Evolutionary conservation across 371 early-diverging fungal genomes (phyloP).

Genomic region (Coemansia sp.): DNA sequence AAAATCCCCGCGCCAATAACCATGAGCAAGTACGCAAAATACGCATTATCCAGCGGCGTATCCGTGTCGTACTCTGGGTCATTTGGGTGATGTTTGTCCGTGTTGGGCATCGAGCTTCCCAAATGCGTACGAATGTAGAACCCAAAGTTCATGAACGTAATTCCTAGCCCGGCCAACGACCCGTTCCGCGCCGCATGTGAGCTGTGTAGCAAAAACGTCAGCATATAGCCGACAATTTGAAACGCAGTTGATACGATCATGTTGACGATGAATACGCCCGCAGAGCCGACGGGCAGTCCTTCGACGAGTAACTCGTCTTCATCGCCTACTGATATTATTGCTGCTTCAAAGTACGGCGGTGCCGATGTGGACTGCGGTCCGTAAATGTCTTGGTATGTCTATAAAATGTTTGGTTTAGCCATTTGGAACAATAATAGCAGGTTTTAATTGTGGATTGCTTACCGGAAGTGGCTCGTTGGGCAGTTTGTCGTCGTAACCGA

Average conservation of each 20-base stretch:
- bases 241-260: slow-evolving; percentile 54
- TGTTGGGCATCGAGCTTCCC: slow-evolving; percentile 5
- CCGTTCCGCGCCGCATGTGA: slow-evolving; percentile 55
- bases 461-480: slow-evolving; percentile 51
- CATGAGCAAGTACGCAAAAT: slow-evolving; percentile 54
- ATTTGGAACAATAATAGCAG: no score
- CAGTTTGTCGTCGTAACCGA: slow-evolving; percentile 52
- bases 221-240: slow-evolving; percentile 55
- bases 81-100: not conserved
- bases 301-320: slow-evolving; percentile 55
- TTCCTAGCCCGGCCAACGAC: slow-evolving; percentile 54
- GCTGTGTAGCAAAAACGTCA: slow-evolving; percentile 54
- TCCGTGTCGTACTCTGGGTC: slow-evolving; percentile 20
- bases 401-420: not conserved
- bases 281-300: slow-evolving; percentile 52
- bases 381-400: slow-evolving; percentile 54
- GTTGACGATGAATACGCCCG: slow-evolving; percentile 49
- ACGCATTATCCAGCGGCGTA: slow-evolving; percentile 51
- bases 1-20: slow-evolving; percentile 51
- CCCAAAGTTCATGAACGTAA: slow-evolving; percentile 54
- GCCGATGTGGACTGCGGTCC: slow-evolving; percentile 44
- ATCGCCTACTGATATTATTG: slow-evolving; percentile 51
- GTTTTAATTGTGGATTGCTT: not conserved
- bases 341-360: slow-evolving; percentile 55
- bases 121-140: slow-evolving; percentile 52